phyloP scores from a whole-genome alignment of 345 rosid species.

The Hibiscus mutabilis region DNA sequence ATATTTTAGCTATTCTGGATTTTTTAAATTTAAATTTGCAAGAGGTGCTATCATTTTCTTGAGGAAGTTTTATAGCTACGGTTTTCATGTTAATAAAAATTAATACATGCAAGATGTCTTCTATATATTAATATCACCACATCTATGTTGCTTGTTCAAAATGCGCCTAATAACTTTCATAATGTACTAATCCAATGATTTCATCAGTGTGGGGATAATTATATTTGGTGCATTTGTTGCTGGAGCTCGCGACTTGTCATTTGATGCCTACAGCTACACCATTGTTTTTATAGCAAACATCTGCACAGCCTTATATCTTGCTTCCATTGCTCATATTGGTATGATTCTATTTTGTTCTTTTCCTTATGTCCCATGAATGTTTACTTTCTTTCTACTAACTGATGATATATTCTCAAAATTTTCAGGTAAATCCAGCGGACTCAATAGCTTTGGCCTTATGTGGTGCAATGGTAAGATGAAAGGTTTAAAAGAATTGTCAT shows the following conservation, averaged over 20 bases:
- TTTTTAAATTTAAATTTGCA: not conserved
- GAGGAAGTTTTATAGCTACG: conserved; percentile 1
- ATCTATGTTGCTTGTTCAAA: not conserved
- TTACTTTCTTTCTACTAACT: not conserved
- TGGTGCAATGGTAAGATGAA: conserved; percentile 54
- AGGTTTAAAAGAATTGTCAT: not conserved
- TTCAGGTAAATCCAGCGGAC: conserved; percentile 57
- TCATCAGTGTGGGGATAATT: conserved; percentile 60
- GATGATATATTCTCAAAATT: not conserved
- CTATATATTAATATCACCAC: not conserved
- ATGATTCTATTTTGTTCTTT: conserved; percentile 4
- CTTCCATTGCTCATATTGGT: conserved; percentile 59
- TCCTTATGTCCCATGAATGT: not conserved
- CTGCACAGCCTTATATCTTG: conserved; percentile 64
- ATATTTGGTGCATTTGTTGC: conserved; percentile 59
- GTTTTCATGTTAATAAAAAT: not conserved
- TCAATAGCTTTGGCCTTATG: conserved; percentile 63
- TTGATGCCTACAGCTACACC: conserved; percentile 66
- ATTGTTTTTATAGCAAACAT: conserved; percentile 63
- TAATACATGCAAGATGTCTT: not conserved
- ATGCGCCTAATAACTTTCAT: conserved; percentile 13
- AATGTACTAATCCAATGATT: conserved; percentile 31
- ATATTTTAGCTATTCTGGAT: not conserved
- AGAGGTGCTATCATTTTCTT: not conserved
- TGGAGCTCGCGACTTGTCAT: conserved; percentile 69